These are phyloP conservation scores for Fusarium verticillioides DNA, from an alignment of 2,329 filamentous ascomycete genomes.

Conservation along the genomic window DNA sequence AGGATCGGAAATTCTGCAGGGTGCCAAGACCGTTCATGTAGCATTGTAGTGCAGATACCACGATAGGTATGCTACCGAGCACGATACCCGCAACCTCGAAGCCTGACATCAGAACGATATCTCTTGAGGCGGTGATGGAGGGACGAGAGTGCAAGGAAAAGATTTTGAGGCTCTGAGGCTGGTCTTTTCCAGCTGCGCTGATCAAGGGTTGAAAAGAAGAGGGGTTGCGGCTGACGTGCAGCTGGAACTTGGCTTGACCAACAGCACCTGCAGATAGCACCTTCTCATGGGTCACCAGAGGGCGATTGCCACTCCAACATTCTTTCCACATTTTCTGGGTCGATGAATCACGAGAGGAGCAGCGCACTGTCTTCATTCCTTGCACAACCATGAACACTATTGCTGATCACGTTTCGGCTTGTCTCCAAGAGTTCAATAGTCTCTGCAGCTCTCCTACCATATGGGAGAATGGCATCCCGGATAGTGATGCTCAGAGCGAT, in stretches of 20 bases:
- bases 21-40: not conserved
- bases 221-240: conserved; percentile 2
- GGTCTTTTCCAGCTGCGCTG: not conserved
- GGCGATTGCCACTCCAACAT: rapidly evolving
- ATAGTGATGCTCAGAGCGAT: rapidly evolving
- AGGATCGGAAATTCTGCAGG: not conserved
- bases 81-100: not conserved
- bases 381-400: not conserved
- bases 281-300: rapidly evolving
- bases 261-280: not conserved
- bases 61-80: not conserved
- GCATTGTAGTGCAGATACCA: not conserved
- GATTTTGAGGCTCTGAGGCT: rapidly evolving
- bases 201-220: not conserved
- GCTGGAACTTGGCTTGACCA: not conserved
- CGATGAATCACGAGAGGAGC: rapidly evolving
- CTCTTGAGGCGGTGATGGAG: rapidly evolving
- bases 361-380: too few species aligned
- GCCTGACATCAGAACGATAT: not conserved
- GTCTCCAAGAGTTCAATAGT: not conserved
- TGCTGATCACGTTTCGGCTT: not conserved
- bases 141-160: rapidly evolving
- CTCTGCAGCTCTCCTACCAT: not conserved
- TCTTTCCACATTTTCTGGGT: rapidly evolving
- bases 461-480: rapidly evolving